phyloP scores from a whole-genome alignment of 139 green algal species.

The Astrephomene gubernaculifera region DNA sequence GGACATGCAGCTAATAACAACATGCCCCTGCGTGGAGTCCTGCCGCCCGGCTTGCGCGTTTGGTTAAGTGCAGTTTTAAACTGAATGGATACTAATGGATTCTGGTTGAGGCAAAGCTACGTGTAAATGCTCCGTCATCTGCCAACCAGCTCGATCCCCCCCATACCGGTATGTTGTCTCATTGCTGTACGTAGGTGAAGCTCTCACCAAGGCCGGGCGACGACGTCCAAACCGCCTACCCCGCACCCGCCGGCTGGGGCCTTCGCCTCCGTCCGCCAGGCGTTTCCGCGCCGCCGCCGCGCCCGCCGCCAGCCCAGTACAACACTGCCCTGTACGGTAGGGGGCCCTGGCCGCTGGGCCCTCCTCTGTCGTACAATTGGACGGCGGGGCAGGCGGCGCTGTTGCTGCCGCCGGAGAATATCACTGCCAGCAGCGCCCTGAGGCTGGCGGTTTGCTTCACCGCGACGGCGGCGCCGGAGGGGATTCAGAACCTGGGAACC shows the following conservation, averaged over 20 bases:
- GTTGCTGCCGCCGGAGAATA: neutral
- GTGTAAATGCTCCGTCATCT: too few relatives aligned
- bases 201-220: neutral
- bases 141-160: too few relatives aligned
- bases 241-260: neutral
- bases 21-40: too few relatives aligned
- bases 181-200: neutral
- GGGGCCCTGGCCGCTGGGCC: conserved; percentile 3
- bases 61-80: too few relatives aligned
- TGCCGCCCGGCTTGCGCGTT: too few relatives aligned
- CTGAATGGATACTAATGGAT: too few relatives aligned
- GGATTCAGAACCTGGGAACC: neutral
- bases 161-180: too few relatives aligned
- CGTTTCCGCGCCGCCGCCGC: too few relatives aligned
- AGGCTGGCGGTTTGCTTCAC: conserved; percentile 18
- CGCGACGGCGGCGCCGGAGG: neutral
- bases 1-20: too few relatives aligned
- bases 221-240: neutral
- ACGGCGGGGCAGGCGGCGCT: neutral
- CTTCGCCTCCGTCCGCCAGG: too few relatives aligned
- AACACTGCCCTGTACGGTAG: neutral
- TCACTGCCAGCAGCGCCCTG: neutral
- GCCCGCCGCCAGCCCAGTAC: neutral
- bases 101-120: too few relatives aligned
- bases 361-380: neutral